Evolutionary conservation across 176 grass and related monocot species (phyloP).

Genomic region (Phyllostachys edulis): DNA sequence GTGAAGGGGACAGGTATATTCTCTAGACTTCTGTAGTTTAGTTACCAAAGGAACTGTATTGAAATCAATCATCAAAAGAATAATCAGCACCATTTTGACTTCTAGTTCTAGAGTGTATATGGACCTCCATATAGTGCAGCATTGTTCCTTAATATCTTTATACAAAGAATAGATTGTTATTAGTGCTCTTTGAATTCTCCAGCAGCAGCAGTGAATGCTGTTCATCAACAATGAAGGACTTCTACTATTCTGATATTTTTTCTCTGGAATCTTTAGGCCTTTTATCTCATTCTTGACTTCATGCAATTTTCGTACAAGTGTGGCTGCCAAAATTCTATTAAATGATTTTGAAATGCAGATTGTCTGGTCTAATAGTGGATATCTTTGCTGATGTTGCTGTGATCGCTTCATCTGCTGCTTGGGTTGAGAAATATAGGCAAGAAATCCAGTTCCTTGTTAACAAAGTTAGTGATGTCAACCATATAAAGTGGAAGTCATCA

Average conservation of each 20-base stretch:
- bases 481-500: conserved; percentile 93
- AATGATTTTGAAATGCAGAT: conserved; percentile 51
- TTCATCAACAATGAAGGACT: neutral
- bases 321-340: neutral
- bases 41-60: neutral
- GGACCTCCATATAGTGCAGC: neutral
- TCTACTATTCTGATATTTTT: neutral
- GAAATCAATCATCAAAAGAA: conserved; percentile 7
- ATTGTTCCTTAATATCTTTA: neutral
- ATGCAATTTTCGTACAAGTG: neutral
- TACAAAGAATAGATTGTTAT: neutral
- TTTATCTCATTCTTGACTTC: neutral
- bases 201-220: conserved; percentile 2
- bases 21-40: neutral
- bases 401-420: conserved; percentile 96
- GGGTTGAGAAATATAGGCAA: conserved; percentile 95
- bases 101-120: neutral
- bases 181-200: neutral
- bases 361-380: conserved; percentile 96
- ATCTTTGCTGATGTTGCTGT: conserved; percentile 82
- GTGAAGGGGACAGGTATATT: conserved; percentile 85
- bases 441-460: conserved; percentile 80
- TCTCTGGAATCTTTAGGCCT: neutral
- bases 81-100: neutral
- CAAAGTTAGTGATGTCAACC: conserved; percentile 60